phyloP scores from a whole-genome alignment of 495 filamentous ascomycete species.

The Hypoxylon fragiforme region DNA sequence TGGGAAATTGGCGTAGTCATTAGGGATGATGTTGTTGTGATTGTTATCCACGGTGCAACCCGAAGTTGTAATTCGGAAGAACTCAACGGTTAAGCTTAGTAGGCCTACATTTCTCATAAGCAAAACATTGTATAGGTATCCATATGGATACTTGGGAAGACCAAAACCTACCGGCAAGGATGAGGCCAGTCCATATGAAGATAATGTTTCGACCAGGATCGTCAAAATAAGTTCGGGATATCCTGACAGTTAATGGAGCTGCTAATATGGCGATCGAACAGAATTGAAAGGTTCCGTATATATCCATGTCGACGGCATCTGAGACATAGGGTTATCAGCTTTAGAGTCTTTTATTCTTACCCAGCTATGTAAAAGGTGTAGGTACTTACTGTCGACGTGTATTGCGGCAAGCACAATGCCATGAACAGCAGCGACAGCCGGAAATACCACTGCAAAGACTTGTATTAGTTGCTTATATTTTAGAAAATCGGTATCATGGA shows the following conservation, averaged over 20 bases:
- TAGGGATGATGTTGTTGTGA: conserved; percentile 40
- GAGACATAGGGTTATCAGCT: conserved; percentile 5
- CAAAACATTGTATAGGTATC: background rate
- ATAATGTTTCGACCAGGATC: conserved; percentile 62
- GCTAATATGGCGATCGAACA: conserved; percentile 64
- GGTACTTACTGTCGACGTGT: conserved; percentile 53
- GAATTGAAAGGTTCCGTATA: conserved; percentile 65
- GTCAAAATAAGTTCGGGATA: conserved; percentile 63
- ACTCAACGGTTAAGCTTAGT: conserved; percentile 60
- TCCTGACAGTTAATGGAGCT: conserved; percentile 58
- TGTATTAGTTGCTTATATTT: conserved; percentile 3
- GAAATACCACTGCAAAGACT: conserved; percentile 49
- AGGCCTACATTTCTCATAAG: conserved; percentile 46
- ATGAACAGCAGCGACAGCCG: conserved; percentile 63
- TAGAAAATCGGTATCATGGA: background rate
- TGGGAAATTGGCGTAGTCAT: conserved; percentile 39
- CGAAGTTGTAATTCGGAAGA: conserved; percentile 51
- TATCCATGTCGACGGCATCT: conserved; percentile 66
- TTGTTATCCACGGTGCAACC: conserved; percentile 45
- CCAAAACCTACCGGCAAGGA: conserved; percentile 54
- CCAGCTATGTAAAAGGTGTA: background rate
- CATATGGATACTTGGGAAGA: background rate
- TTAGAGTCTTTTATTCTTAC: too few relatives aligned
- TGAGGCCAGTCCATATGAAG: conserved; percentile 61
- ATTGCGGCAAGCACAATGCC: conserved; percentile 58